Evolutionary conservation across 345 rosid genomes (phyloP).

Genomic region (Salix arbutifolia): DNA sequence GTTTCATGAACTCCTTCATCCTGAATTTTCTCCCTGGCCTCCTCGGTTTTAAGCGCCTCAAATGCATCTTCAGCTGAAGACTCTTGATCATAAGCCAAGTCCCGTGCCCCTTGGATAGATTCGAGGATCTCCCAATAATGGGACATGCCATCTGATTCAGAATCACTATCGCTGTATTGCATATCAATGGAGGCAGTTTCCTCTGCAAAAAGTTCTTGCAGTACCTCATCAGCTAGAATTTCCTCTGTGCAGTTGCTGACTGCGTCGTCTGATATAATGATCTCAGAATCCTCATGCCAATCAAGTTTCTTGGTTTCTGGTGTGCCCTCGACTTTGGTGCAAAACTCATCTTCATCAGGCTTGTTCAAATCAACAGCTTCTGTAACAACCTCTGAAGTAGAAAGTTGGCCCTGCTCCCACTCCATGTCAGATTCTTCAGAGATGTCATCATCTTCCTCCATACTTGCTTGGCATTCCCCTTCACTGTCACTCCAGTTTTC

Average conservation of each 20-base stretch:
- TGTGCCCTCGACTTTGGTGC: slow-evolving; percentile 7
- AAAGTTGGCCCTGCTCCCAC: slow-evolving; percentile 38
- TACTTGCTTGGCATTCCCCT: slow-evolving; percentile 14
- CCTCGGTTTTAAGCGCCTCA: slow-evolving; percentile 11
- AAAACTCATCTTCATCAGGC: slow-evolving; percentile 17
- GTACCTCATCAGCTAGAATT: slow-evolving; percentile 19
- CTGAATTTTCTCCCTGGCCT: not conserved
- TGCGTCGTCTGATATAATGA: slow-evolving; percentile 8
- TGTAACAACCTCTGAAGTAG: slow-evolving; percentile 17
- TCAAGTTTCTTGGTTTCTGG: slow-evolving; percentile 16
- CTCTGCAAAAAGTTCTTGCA: slow-evolving; percentile 26
- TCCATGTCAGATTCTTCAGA: slow-evolving; percentile 45
- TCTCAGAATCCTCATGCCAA: slow-evolving; percentile 13
- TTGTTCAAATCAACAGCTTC: slow-evolving; percentile 20
- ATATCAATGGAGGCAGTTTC: slow-evolving; percentile 14
- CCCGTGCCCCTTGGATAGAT: slow-evolving; percentile 7
- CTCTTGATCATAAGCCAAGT: slow-evolving; percentile 13
- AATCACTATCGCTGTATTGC: slow-evolving; percentile 3
- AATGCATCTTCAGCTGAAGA: slow-evolving; percentile 18
- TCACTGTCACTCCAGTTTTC: slow-evolving; percentile 15
- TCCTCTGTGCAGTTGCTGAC: slow-evolving; percentile 16
- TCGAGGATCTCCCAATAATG: slow-evolving; percentile 19
- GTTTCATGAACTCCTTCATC: not conserved
- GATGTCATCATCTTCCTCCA: slow-evolving; percentile 13
- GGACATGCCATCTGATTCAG: slow-evolving; percentile 8